These are phyloP conservation scores for Globisporangium polare DNA, from an alignment of 352 stramenopile species.

Conservation along the genomic window DNA sequence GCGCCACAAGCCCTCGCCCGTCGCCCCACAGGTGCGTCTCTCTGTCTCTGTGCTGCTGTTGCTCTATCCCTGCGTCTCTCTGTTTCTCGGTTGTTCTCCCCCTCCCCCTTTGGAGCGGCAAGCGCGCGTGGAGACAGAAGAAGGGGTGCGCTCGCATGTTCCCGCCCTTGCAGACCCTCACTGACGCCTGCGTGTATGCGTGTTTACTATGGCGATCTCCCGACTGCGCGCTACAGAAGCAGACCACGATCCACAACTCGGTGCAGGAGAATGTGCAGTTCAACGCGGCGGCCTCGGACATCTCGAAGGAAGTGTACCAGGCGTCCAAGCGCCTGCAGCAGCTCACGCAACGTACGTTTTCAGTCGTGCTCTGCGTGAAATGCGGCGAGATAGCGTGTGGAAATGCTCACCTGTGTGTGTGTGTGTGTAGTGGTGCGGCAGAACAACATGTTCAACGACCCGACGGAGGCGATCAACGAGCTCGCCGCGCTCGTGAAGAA, in stretches of 20 bases:
- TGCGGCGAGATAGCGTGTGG: background rate
- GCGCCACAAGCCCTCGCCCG: conserved; percentile 16
- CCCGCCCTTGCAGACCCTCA: background rate
- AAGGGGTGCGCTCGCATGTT: no score
- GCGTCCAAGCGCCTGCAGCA: conserved; percentile 79
- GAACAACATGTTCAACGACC: conserved; percentile 90
- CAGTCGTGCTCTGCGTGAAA: background rate
- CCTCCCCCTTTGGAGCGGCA: background rate
- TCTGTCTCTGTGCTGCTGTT: background rate
- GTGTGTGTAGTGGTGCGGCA: conserved; percentile 65
- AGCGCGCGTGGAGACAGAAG: background rate
- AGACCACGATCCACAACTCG: conserved; percentile 24
- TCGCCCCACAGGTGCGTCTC: conserved; percentile 20
- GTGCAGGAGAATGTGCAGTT: conserved; percentile 78
- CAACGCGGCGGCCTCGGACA: conserved; percentile 72
- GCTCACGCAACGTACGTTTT: conserved; percentile 60
- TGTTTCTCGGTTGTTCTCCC: background rate
- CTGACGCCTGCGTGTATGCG: background rate
- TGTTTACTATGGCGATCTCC: background rate
- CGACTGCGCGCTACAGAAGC: conserved; percentile 23
- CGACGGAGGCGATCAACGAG: conserved; percentile 80
- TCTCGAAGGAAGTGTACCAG: conserved; percentile 82
- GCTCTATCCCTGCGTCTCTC: background rate
- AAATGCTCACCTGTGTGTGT: background rate
- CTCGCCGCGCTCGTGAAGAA: conserved; percentile 79